Conservation (phyloP, 768 basidiomycete species). For the Termitomyces sp. region DNA sequence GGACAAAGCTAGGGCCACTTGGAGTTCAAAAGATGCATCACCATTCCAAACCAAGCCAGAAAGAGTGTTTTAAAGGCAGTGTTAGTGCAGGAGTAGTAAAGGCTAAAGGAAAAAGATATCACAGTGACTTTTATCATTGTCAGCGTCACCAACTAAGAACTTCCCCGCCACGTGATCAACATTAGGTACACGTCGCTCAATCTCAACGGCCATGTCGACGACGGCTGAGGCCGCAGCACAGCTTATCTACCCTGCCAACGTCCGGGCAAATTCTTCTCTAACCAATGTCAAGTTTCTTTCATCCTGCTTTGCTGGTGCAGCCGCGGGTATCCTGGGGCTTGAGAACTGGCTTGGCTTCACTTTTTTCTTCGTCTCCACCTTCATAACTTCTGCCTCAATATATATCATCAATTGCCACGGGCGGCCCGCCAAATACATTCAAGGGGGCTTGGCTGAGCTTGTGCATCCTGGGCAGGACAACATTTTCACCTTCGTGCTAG, state of each 20-base stretch:
- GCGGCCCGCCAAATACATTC: conserved; percentile 56
- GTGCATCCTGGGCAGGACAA: conserved; percentile 89
- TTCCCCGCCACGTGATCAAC: background rate
- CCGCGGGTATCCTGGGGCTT: conserved; percentile 86
- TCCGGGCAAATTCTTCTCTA: conserved; percentile 58
- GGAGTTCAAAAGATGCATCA: background rate
- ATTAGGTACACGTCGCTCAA: background rate
- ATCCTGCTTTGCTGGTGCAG: conserved; percentile 82
- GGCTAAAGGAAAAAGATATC: too few species aligned
- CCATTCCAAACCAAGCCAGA: too few species aligned
- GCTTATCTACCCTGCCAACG: conserved; percentile 64
- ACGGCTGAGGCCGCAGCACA: conserved; percentile 50
- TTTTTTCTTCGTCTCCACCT: conserved; percentile 65
- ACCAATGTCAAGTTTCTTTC: conserved; percentile 76
- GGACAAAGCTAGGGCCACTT: too few species aligned
- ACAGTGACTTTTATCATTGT: too few species aligned
- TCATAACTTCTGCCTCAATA: conserved; percentile 65
- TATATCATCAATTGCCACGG: conserved; percentile 70
- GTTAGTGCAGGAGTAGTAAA: too few species aligned
- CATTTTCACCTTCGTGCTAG: conserved; percentile 83
- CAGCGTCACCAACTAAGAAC: too few species aligned
- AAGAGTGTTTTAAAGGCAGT: too few species aligned
- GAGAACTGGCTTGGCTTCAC: conserved; percentile 82
- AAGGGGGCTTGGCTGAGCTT: conserved; percentile 63
- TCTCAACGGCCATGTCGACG: conserved; percentile 39